These are phyloP conservation scores for Aspergillus kassunensis DNA, from an alignment of 495 filamentous ascomycete genomes.

Conservation along the genomic window DNA sequence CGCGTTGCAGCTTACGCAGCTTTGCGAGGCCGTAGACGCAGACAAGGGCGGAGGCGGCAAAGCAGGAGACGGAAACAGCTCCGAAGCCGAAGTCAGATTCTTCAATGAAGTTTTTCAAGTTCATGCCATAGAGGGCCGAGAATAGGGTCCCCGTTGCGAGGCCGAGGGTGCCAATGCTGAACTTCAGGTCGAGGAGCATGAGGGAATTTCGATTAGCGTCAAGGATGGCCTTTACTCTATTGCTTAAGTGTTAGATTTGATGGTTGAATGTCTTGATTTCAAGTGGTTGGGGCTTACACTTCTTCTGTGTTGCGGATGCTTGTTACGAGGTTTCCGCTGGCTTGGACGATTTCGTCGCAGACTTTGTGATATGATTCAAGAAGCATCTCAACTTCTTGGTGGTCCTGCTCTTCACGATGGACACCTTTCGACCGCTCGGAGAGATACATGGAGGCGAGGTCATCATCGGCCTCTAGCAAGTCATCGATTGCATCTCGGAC, in stretches of 20 bases:
- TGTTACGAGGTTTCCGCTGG: slow-evolving; percentile 86
- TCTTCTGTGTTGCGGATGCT: slow-evolving; percentile 97
- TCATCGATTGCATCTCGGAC: slow-evolving; percentile 96
- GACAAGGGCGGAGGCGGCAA: slow-evolving; percentile 69
- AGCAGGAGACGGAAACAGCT: slow-evolving; percentile 64
- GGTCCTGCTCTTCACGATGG: slow-evolving; percentile 75
- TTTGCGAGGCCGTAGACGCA: slow-evolving; percentile 76
- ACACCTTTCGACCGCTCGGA: slow-evolving; percentile 77
- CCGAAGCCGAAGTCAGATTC: slow-evolving; percentile 88
- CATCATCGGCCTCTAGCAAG: slow-evolving; percentile 94
- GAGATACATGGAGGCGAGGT: slow-evolving; percentile 91
- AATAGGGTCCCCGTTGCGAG: slow-evolving; percentile 90
- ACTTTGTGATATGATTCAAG: slow-evolving; percentile 97
- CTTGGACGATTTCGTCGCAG: slow-evolving; percentile 95
- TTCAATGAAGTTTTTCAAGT: slow-evolving; percentile 97
- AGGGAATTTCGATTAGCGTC: slow-evolving; percentile 96
- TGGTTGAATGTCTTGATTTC: not conserved
- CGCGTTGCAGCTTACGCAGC: slow-evolving; percentile 79
- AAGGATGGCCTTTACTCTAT: slow-evolving; percentile 94
- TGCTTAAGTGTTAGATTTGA: not conserved
- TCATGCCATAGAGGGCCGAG: slow-evolving; percentile 98
- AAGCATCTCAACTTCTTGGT: slow-evolving; percentile 95
- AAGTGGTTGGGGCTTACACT: slow-evolving; percentile 60
- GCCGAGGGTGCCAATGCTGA: slow-evolving; percentile 89
- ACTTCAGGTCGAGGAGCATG: slow-evolving; percentile 96